These are phyloP conservation scores for Aureobasidium sp. DNA, from an alignment of 2,329 filamentous ascomycete species.

Conservation along the genomic window DNA sequence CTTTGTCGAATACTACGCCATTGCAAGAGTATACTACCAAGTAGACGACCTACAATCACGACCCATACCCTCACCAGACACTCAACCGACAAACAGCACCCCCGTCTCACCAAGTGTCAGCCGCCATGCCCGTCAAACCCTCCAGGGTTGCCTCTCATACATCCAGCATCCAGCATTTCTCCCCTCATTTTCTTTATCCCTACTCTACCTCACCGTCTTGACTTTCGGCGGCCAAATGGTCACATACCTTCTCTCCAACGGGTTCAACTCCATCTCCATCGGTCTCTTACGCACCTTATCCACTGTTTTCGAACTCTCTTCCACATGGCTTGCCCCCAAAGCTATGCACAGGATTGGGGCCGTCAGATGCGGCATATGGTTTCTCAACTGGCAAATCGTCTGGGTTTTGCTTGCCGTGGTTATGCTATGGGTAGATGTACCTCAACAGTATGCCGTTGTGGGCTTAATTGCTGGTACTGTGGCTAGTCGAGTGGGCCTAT, in stretches of 20 bases:
- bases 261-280: conserved; percentile 45
- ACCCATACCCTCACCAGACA: neutral
- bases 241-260: conserved; percentile 51
- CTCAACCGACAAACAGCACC: neutral
- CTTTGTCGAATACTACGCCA: conserved; percentile 45
- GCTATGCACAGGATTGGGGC: conserved; percentile 43
- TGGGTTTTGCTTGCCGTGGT: conserved; percentile 38
- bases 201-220: conserved; percentile 56
- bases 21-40: conserved; percentile 31
- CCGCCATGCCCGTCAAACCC: conserved; percentile 23
- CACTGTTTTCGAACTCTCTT: conserved; percentile 49
- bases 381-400: conserved; percentile 55
- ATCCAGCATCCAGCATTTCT: conserved; percentile 48
- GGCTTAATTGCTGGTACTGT: conserved; percentile 32
- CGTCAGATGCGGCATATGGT: conserved; percentile 63
- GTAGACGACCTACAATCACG: conserved; percentile 6
- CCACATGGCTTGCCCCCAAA: conserved; percentile 52
- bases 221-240: conserved; percentile 56
- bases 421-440: conserved; percentile 23
- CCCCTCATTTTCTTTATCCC: conserved; percentile 49
- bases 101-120: conserved; percentile 10
- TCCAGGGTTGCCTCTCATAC: conserved; percentile 34
- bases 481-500: conserved; percentile 35
- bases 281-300: conserved; percentile 46
- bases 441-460: conserved; percentile 14